phyloP scores from a whole-genome alignment of 345 rosid species.

The Sisymbrium altissimum region DNA sequence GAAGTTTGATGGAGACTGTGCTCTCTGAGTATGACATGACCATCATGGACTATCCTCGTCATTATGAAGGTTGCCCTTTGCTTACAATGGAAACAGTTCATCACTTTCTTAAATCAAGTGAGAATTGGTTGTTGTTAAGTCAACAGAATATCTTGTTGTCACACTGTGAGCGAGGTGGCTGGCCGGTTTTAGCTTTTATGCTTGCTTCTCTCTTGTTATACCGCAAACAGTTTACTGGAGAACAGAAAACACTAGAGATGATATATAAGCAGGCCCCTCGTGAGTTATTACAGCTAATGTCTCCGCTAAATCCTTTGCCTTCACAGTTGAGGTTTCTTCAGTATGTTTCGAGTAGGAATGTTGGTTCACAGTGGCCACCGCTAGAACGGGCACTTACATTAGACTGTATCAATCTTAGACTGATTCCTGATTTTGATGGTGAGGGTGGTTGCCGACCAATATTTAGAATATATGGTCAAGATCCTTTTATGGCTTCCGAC shows the following conservation, averaged over 20 bases:
- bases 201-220: slow-evolving; percentile 67
- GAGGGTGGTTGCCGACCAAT: slow-evolving; percentile 74
- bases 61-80: slow-evolving; percentile 71
- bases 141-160: slow-evolving; percentile 63
- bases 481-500: slow-evolving; percentile 61
- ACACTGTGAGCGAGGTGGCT: slow-evolving; percentile 69
- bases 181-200: slow-evolving; percentile 84
- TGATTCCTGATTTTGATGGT: slow-evolving; percentile 55
- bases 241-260: slow-evolving; percentile 72
- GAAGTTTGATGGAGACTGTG: slow-evolving; percentile 47
- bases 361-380: slow-evolving; percentile 67
- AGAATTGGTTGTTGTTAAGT: slow-evolving; percentile 63
- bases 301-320: slow-evolving; percentile 65
- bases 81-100: slow-evolving; percentile 66
- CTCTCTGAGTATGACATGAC: slow-evolving; percentile 68
- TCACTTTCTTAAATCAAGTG: slow-evolving; percentile 67
- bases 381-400: slow-evolving; percentile 60
- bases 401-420: slow-evolving; percentile 61
- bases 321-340: slow-evolving; percentile 80
- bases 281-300: slow-evolving; percentile 60
- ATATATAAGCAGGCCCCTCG: slow-evolving; percentile 70
- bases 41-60: slow-evolving; percentile 80
- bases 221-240: slow-evolving; percentile 56
- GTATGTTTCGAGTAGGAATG: slow-evolving; percentile 67
- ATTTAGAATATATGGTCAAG: slow-evolving; percentile 71